A percentile compares a stretch with the other conserved stretches of the same genome.
Evolutionary conservation across 2,329 filamentous ascomycete genomes (phyloP).

Genomic region (Clarireedia hainanense): DNA sequence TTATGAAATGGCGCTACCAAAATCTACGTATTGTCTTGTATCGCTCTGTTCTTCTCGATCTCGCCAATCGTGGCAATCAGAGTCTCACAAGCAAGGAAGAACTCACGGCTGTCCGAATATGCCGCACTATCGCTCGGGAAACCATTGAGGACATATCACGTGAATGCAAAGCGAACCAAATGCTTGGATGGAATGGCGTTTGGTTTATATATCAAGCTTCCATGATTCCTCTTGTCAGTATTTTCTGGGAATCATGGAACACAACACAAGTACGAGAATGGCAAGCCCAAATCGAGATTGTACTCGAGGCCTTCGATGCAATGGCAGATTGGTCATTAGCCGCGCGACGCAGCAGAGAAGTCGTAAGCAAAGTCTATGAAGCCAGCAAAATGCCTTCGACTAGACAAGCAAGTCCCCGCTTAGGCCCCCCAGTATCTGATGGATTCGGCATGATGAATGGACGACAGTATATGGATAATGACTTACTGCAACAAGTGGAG

Average conservation of each 20-base stretch:
- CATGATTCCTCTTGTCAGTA: constrained; percentile 68
- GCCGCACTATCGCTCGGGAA: constrained; percentile 59
- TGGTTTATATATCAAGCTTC: constrained; percentile 77
- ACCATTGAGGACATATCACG: constrained; percentile 65
- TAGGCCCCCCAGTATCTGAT: constrained; percentile 22
- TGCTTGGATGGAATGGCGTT: constrained; percentile 73
- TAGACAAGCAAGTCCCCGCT: constrained; percentile 26
- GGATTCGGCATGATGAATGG: constrained; percentile 10
- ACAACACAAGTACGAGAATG: constrained; percentile 32
- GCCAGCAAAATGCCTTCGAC: constrained; percentile 32
- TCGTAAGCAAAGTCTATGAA: constrained; percentile 57
- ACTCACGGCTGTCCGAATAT: constrained; percentile 58
- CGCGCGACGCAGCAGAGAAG: constrained; percentile 54
- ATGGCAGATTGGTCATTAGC: constrained; percentile 60
- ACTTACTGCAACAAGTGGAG: constrained; percentile 36
- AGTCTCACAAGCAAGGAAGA: constrained; percentile 46
- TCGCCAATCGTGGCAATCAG: constrained; percentile 35
- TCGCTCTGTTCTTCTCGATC: constrained; percentile 61
- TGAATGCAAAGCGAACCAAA: constrained; percentile 65
- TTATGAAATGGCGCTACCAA: constrained; percentile 79
- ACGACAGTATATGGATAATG: constrained; percentile 17
- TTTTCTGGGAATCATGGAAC: constrained; percentile 55
- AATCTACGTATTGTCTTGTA: constrained; percentile 72
- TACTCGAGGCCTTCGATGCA: constrained; percentile 52
- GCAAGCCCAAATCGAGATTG: constrained; percentile 49